Conservation (phyloP, 2,329 filamentous ascomycete species). For the Leptographium galeiforme region DNA sequence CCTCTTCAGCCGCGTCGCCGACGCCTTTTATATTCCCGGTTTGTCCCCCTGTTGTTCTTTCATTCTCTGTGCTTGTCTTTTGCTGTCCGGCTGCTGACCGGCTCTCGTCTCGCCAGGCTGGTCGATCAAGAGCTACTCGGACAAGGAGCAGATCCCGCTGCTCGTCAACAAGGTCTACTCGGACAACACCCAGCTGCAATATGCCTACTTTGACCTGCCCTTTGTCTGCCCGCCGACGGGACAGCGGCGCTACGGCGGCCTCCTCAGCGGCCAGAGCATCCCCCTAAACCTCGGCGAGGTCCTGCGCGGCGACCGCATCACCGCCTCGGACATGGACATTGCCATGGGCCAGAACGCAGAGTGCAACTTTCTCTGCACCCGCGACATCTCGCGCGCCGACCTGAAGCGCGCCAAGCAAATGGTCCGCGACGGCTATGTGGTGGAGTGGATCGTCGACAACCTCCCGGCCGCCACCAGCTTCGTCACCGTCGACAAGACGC, state of each 20-base stretch:
- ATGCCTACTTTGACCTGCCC: conserved; percentile 78
- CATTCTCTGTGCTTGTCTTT: no score
- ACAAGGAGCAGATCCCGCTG: conserved; percentile 67
- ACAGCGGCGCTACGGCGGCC: conserved; percentile 47
- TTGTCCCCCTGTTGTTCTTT: no score
- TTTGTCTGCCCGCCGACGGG: conserved; percentile 75
- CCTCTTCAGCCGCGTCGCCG: conserved; percentile 27
- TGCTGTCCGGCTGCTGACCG: no score
- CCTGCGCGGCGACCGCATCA: conserved; percentile 73
- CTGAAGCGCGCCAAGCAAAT: conserved; percentile 57
- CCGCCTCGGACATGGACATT: conserved; percentile 71
- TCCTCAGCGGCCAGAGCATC: conserved; percentile 64
- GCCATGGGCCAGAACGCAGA: conserved; percentile 62
- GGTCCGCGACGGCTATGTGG: conserved; percentile 69
- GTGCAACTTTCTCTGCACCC: conserved; percentile 60
- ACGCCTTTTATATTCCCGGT: conserved; percentile 83
- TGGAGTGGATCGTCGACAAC: conserved; percentile 89
- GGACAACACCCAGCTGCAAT: conserved; percentile 79
- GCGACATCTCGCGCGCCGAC: conserved; percentile 48
- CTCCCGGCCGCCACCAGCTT: conserved; percentile 81
- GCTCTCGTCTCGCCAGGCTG: conserved; percentile 39
- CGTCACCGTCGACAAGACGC: conserved; percentile 69
- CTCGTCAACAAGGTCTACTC: conserved; percentile 88
- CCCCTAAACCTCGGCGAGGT: conserved; percentile 79
- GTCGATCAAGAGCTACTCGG: conserved; percentile 67